A percentile compares a stretch with the other conserved stretches of the same genome.
These are phyloP conservation scores for Acanthamoeba royreba DNA, from an alignment of 208 protist genomes.

Conservation along the genomic window DNA sequence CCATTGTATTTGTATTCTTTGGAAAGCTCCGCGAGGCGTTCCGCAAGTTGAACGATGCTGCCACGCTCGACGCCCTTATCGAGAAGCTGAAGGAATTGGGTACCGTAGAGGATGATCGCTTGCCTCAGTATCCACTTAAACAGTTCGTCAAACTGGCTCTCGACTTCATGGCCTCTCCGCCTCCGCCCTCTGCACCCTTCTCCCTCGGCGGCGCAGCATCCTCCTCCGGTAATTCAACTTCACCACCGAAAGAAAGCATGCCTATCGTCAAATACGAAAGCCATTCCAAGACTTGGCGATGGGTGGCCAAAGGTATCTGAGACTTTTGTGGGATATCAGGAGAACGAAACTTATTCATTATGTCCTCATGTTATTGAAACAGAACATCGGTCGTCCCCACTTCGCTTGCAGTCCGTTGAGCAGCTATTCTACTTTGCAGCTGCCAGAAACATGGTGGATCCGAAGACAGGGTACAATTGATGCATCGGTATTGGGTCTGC, in stretches of 20 bases:
- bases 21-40: not conserved
- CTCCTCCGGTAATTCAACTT: not conserved
- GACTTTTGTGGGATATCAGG: no score
- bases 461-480: not conserved
- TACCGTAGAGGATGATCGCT: not conserved
- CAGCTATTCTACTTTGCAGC: conserved; percentile 27
- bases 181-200: not conserved
- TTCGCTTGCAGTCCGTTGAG: conserved; percentile 15
- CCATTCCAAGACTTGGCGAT: not conserved
- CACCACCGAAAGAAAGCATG: not conserved
- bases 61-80: not conserved
- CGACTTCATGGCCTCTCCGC: not conserved
- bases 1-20: conserved; percentile 27
- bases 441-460: not conserved
- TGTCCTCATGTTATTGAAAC: not conserved
- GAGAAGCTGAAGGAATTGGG: not conserved
- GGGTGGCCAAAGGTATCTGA: not conserved
- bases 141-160: conserved; percentile 32
- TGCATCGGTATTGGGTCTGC: not conserved
- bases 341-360: not conserved
- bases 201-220: not conserved
- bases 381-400: not conserved
- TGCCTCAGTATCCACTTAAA: not conserved
- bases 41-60: not conserved
- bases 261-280: not conserved